Conservation (phyloP, 2,329 filamentous ascomycete species). For the Parastagonospora nodorum region DNA sequence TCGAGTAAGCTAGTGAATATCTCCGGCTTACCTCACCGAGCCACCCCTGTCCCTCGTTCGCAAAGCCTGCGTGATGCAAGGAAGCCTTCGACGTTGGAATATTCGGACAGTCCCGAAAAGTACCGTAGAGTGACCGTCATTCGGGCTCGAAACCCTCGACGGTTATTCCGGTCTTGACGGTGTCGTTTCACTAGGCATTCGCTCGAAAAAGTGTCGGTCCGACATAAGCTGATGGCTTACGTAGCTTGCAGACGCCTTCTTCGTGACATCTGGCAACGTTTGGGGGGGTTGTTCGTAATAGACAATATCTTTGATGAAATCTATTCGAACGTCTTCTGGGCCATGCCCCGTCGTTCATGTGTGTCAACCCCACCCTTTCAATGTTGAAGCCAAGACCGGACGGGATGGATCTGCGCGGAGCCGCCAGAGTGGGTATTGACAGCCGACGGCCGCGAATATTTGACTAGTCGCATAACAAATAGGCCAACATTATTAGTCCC, state of each 20-base stretch:
- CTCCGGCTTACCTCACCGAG: not conserved
- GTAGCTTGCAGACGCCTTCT: too few relatives aligned
- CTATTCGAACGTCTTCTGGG: not conserved
- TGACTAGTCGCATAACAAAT: conserved; percentile 1
- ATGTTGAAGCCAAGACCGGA: not conserved
- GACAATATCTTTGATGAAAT: not conserved
- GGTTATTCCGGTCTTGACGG: not conserved
- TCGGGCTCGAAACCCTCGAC: not conserved
- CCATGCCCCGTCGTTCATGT: not conserved
- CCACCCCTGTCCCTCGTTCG: not conserved
- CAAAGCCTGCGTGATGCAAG: conserved; percentile 8
- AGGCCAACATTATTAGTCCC: conserved; percentile 1
- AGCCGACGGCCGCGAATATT: conserved; percentile 4
- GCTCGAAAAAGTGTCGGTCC: not conserved
- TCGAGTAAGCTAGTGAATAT: conserved; percentile 4
- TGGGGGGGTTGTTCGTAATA: not conserved
- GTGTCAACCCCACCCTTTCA: not conserved
- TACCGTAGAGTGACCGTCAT: conserved; percentile 16
- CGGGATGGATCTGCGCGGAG: conserved; percentile 5
- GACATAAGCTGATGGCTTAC: not conserved
- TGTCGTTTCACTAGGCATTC: not conserved
- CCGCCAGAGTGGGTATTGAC: not conserved
- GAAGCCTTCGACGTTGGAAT: conserved; percentile 13
- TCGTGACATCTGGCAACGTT: not conserved
- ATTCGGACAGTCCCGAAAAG: conserved; percentile 14